These are phyloP conservation scores for Xylaria sp. DNA, from an alignment of 2,329 filamentous ascomycete species.

Conservation along the genomic window DNA sequence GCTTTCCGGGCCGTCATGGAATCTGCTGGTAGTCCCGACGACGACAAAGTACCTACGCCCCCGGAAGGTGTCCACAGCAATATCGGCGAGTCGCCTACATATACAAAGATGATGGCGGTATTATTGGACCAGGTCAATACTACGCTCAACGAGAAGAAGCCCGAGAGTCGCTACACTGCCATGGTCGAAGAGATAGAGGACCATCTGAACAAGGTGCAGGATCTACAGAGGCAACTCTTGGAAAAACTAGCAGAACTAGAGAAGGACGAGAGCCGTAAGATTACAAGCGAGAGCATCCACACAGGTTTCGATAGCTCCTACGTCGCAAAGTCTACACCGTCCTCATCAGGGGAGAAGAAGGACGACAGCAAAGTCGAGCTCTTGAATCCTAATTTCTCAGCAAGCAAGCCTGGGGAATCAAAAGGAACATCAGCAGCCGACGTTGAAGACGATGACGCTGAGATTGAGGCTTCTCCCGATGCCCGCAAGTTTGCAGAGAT, in stretches of 20 bases:
- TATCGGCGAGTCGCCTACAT: slow-evolving; percentile 77
- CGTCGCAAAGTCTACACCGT: slow-evolving; percentile 55
- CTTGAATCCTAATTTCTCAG: slow-evolving; percentile 69
- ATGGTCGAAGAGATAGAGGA: slow-evolving; percentile 80
- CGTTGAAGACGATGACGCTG: slow-evolving; percentile 62
- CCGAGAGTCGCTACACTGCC: slow-evolving; percentile 69
- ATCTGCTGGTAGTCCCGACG: slow-evolving; percentile 71
- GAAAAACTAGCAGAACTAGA: slow-evolving; percentile 81
- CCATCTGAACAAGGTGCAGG: slow-evolving; percentile 78
- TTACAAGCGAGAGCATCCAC: slow-evolving; percentile 88
- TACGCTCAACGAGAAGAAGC: slow-evolving; percentile 78
- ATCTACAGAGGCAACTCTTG: slow-evolving; percentile 76
- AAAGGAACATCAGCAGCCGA: slow-evolving; percentile 44
- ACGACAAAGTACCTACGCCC: slow-evolving; percentile 74
- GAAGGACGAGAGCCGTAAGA: slow-evolving; percentile 84
- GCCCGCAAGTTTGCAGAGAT: slow-evolving; percentile 86
- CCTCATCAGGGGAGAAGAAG: slow-evolving; percentile 50
- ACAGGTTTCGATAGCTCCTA: slow-evolving; percentile 90
- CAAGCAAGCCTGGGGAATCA: slow-evolving; percentile 39
- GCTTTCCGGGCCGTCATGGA: slow-evolving; percentile 92
- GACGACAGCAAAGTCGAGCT: slow-evolving; percentile 68
- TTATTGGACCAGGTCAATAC: slow-evolving; percentile 91
- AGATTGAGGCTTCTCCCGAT: slow-evolving; percentile 75
- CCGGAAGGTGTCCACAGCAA: slow-evolving; percentile 81
- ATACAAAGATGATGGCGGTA: slow-evolving; percentile 98